These are phyloP conservation scores for Sugiyamaella americana DNA, from an alignment of 805 yeast species.

Conservation along the genomic window DNA sequence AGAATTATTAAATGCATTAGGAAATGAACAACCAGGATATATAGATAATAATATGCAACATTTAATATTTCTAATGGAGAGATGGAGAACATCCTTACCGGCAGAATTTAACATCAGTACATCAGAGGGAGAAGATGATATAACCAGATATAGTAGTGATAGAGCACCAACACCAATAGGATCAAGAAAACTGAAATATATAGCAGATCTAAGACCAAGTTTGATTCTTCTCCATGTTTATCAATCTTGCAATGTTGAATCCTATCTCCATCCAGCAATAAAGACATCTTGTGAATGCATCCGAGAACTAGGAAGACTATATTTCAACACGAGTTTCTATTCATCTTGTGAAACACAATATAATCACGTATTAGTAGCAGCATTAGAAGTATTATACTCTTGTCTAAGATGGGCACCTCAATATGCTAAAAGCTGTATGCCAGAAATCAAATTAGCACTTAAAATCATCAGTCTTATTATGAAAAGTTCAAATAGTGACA, in stretches of 20 bases:
- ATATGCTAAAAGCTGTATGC: conserved; percentile 15
- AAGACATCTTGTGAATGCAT: conserved; percentile 23
- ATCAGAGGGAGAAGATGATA: not conserved
- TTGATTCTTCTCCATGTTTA: conserved; percentile 19
- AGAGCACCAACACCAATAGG: conserved; percentile 5
- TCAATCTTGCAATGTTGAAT: conserved; percentile 10
- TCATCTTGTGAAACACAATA: conserved; percentile 23
- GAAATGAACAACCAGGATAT: conserved; percentile 7
- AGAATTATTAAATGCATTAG: conserved; percentile 10
- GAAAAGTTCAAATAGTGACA: conserved; percentile 11
- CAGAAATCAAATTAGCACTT: conserved; percentile 21
- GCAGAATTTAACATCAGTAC: conserved; percentile 10
- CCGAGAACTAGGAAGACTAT: conserved; percentile 19
- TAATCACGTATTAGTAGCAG: conserved; percentile 24
- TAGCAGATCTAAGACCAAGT: conserved; percentile 9
- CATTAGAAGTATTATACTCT: conserved; percentile 23
- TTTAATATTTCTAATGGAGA: conserved; percentile 13
- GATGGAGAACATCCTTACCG: conserved; percentile 19
- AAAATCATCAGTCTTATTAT: conserved; percentile 19
- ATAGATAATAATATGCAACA: conserved; percentile 12
- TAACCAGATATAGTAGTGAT: not conserved
- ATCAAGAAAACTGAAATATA: conserved; percentile 13
- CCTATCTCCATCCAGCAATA: conserved; percentile 21
- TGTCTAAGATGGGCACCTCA: conserved; percentile 22
- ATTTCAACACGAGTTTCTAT: conserved; percentile 19